Conservation (phyloP, 768 basidiomycete species). For the Lactifluus volemus region DNA sequence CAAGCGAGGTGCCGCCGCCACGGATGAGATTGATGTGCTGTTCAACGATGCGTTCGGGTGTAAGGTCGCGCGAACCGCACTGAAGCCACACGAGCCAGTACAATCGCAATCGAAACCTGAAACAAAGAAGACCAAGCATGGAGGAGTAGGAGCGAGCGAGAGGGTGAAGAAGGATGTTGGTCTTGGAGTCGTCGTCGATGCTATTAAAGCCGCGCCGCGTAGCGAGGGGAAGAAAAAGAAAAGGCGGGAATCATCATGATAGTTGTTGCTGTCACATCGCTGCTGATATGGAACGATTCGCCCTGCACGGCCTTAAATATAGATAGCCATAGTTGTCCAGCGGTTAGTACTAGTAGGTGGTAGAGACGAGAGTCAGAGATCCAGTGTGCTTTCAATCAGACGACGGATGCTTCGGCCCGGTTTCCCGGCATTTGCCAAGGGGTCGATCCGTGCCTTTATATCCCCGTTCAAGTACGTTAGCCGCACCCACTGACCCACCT, state of each 20-base stretch:
- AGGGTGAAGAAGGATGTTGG: conserved; percentile 21
- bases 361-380: too few relatives aligned
- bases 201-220: conserved; percentile 50
- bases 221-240: conserved; percentile 34
- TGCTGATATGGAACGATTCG: neutral
- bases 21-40: conserved; percentile 69
- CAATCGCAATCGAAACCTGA: neutral
- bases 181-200: conserved; percentile 45
- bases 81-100: conserved; percentile 22
- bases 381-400: too few relatives aligned
- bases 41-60: conserved; percentile 53
- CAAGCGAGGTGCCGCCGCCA: conserved; percentile 39
- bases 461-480: too few relatives aligned
- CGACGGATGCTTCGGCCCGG: too few relatives aligned
- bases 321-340: neutral
- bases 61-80: conserved; percentile 47
- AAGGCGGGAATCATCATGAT: conserved; percentile 18
- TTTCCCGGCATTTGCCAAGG: too few relatives aligned
- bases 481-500: neutral
- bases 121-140: neutral
- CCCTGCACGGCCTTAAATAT: neutral
- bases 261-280: neutral
- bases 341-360: too few relatives aligned
- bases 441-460: too few relatives aligned
- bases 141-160: neutral